Evolutionary conservation across 768 basidiomycete genomes (phyloP).

Genomic region (Mycena haematopus): DNA sequence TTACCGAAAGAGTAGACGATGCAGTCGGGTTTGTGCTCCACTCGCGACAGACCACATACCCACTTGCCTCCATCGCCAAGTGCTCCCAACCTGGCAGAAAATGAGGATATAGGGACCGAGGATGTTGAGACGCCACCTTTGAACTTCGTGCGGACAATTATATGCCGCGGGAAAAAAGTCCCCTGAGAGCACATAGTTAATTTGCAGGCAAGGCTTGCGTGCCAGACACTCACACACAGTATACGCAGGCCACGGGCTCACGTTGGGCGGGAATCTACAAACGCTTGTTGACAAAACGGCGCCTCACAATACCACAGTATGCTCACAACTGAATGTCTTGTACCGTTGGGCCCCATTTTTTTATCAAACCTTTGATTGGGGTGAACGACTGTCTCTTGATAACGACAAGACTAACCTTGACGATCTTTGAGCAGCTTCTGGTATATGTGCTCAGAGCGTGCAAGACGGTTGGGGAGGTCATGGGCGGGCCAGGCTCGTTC

Average conservation of each 20-base stretch:
- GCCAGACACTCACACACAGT: constrained; percentile 54
- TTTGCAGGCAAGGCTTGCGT: neutral
- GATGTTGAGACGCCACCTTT: constrained; percentile 43
- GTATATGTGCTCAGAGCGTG: constrained; percentile 54
- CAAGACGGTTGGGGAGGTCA: constrained; percentile 46
- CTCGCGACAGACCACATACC: constrained; percentile 66
- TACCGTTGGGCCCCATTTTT: constrained; percentile 57
- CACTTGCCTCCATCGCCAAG: constrained; percentile 77
- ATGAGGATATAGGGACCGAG: neutral
- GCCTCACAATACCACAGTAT: constrained; percentile 9
- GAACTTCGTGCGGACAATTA: constrained; percentile 57
- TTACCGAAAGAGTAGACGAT: constrained; percentile 68
- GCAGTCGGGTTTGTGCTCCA: constrained; percentile 60
- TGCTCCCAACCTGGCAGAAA: constrained; percentile 43
- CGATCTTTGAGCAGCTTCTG: constrained; percentile 48
- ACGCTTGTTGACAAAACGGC: constrained; percentile 7
- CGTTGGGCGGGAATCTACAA: constrained; percentile 58
- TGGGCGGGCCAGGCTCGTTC: constrained; percentile 34
- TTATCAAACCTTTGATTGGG: neutral
- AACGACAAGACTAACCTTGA: neutral
- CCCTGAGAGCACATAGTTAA: constrained; percentile 45
- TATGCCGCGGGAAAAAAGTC: constrained; percentile 60
- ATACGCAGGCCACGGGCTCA: constrained; percentile 61
- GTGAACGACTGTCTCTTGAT: too few species aligned
- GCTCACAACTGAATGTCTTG: constrained; percentile 55